These are phyloP conservation scores for Zygoascus hellenicus DNA, from an alignment of 1,139 yeast species.

Conservation along the genomic window DNA sequence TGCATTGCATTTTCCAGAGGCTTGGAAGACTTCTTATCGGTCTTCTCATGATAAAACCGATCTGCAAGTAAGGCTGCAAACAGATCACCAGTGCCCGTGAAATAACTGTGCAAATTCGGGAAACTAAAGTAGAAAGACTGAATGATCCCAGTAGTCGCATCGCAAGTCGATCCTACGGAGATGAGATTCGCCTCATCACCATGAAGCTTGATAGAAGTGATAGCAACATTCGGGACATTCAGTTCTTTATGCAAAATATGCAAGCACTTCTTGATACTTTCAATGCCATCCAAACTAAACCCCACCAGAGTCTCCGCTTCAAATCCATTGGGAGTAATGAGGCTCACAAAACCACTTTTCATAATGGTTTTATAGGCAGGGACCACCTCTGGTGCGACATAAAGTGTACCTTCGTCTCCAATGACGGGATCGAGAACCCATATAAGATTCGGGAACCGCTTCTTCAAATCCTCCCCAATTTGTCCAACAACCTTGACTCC, in stretches of 20 bases:
- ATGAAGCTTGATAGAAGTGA: slow-evolving; percentile 50
- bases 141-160: background rate
- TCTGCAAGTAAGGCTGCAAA: slow-evolving; percentile 75
- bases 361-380: slow-evolving; percentile 58
- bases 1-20: slow-evolving; percentile 22
- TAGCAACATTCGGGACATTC: slow-evolving; percentile 56
- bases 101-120: slow-evolving; percentile 60
- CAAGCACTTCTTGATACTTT: slow-evolving; percentile 44
- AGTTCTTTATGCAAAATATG: slow-evolving; percentile 44
- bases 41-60: slow-evolving; percentile 38
- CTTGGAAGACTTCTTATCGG: slow-evolving; percentile 6
- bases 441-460: slow-evolving; percentile 26
- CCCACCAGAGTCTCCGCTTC: slow-evolving; percentile 74
- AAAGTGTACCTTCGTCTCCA: slow-evolving; percentile 84
- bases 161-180: slow-evolving; percentile 46
- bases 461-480: slow-evolving; percentile 35
- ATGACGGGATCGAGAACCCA: slow-evolving; percentile 89
- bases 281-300: slow-evolving; percentile 40
- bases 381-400: slow-evolving; percentile 67
- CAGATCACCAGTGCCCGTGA: slow-evolving; percentile 91
- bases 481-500: slow-evolving; percentile 46
- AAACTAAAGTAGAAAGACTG: slow-evolving; percentile 41
- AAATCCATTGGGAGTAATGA: slow-evolving; percentile 87
- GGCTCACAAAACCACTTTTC: slow-evolving; percentile 46
- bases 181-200: slow-evolving; percentile 30